Percentiles rank a stretch among this genome's conserved stretches.
phyloP scores from a whole-genome alignment of 2,329 filamentous ascomycete species.

The Xylaria polymorpha region DNA sequence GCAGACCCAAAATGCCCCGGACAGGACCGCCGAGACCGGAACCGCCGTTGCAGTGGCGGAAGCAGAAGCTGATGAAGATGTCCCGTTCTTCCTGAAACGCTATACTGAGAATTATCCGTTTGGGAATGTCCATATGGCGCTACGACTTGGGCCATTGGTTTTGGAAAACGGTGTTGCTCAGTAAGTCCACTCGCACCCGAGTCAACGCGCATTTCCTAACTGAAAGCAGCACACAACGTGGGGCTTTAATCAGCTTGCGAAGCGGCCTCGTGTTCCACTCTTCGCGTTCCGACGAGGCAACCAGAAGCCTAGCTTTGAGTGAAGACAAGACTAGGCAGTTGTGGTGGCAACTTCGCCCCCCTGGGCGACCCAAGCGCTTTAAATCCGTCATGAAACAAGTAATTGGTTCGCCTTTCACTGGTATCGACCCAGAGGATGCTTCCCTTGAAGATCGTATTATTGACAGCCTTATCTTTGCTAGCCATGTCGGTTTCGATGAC shows the following conservation, averaged over 20 bases:
- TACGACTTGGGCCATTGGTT: conserved; percentile 22
- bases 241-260: conserved; percentile 19
- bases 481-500: conserved; percentile 17
- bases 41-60: conserved; percentile 17
- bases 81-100: conserved; percentile 25
- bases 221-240: conserved; percentile 16
- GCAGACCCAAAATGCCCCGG: conserved; percentile 5
- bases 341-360: conserved; percentile 21
- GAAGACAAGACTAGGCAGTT: conserved; percentile 13
- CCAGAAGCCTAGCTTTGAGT: conserved; percentile 16
- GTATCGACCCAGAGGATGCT: conserved; percentile 8
- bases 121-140: conserved; percentile 26
- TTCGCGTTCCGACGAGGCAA: neutral
- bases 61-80: conserved; percentile 20
- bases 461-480: conserved; percentile 18
- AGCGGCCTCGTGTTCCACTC: conserved; percentile 1
- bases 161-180: conserved; percentile 25
- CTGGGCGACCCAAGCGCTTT: conserved; percentile 18
- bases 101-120: conserved; percentile 25
- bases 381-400: conserved; percentile 28
- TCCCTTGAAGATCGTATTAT: conserved; percentile 17
- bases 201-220: conserved; percentile 4
- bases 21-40: conserved; percentile 9
- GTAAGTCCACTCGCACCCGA: neutral
- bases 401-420: conserved; percentile 20